phyloP scores from a whole-genome alignment of 495 filamentous ascomycete species.

The Jackrogersella multiformis region DNA sequence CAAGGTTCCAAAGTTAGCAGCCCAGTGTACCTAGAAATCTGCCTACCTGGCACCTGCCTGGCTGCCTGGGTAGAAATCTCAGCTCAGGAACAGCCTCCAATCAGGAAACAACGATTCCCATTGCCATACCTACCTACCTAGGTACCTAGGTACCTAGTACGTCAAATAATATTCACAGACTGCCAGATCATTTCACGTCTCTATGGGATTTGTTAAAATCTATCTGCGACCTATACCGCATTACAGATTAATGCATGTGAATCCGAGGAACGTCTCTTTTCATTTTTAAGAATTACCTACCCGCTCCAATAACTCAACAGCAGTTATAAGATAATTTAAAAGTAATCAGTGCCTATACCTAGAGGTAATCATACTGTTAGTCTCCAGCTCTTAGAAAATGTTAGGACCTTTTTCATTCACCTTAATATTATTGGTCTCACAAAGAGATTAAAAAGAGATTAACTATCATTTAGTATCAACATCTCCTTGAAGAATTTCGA shows the following conservation, averaged over 20 bases:
- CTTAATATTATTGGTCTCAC: too few species aligned
- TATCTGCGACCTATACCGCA: background rate
- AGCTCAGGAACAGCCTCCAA: slow-evolving; percentile 30
- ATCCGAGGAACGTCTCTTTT: background rate
- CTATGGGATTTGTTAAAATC: slow-evolving; percentile 4
- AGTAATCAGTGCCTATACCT: background rate
- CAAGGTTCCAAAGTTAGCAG: too few species aligned
- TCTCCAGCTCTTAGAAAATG: too few species aligned
- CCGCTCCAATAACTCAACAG: background rate
- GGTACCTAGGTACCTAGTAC: too few species aligned
- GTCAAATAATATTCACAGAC: slow-evolving; percentile 8
- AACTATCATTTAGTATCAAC: background rate
- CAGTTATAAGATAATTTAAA: background rate
- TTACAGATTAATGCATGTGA: slow-evolving; percentile 7
- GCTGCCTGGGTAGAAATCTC: too few species aligned
- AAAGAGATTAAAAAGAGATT: background rate
- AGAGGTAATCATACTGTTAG: too few species aligned
- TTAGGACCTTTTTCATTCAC: too few species aligned
- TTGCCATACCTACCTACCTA: too few species aligned
- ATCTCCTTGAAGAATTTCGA: too few species aligned
- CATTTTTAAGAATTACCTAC: background rate
- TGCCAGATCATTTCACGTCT: background rate
- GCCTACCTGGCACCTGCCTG: too few species aligned
- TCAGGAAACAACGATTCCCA: background rate
- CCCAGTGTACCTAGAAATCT: too few species aligned